Conservation (phyloP, 202 grass and related monocot species). For the Setaria viridis region DNA sequence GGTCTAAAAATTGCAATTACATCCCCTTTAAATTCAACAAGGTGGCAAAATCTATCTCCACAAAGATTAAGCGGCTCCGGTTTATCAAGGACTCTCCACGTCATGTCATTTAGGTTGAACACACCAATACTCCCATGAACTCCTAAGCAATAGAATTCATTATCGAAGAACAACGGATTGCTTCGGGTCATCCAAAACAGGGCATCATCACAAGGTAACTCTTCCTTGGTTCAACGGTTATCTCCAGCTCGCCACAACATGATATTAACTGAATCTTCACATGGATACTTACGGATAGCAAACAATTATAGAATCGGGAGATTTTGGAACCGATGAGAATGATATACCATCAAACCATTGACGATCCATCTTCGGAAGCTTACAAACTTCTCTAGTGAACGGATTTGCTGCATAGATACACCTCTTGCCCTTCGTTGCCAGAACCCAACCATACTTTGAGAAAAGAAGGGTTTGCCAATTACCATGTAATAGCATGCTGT, state of each 20-base stretch:
- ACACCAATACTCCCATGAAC: conserved; percentile 29
- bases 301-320: neutral
- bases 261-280: neutral
- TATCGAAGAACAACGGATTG: conserved; percentile 9
- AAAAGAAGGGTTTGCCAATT: neutral
- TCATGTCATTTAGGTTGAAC: neutral
- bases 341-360: neutral
- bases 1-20: neutral
- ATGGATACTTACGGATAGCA: neutral
- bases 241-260: neutral
- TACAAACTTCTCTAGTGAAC: neutral
- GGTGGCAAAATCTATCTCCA: neutral
- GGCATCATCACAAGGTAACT: neutral
- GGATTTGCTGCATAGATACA: neutral
- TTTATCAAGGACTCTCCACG: neutral
- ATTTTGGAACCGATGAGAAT: neutral
- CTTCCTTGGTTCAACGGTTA: neutral
- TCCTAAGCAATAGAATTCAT: conserved; percentile 17
- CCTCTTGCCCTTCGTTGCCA: neutral
- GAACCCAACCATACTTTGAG: neutral
- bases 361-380: neutral
- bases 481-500: neutral
- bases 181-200: neutral
- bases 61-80: neutral
- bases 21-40: neutral